Conservation (phyloP, 2,329 filamentous ascomycete genomes). For the Pseudogymnoascus sp. region DNA sequence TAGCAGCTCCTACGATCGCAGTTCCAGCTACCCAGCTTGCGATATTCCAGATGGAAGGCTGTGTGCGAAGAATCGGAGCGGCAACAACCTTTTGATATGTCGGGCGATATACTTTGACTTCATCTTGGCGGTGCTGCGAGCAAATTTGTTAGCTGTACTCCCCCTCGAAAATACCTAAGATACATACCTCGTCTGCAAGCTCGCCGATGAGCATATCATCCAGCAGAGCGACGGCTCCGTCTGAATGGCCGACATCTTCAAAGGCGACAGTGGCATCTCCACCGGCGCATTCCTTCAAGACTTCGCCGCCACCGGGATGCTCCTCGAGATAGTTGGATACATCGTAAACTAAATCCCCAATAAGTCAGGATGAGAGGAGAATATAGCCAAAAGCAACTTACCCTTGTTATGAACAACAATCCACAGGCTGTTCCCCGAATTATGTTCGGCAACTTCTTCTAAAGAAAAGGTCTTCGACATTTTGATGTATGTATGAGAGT, state of each 20-base stretch:
- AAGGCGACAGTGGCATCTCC: constrained; percentile 74
- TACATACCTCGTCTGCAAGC: constrained; percentile 48
- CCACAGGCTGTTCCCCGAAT: constrained; percentile 43
- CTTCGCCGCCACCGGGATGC: constrained; percentile 68
- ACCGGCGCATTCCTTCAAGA: constrained; percentile 69
- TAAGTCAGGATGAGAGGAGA: background rate
- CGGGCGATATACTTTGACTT: constrained; percentile 6
- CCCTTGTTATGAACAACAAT: constrained; percentile 50
- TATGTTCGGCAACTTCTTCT: constrained; percentile 44
- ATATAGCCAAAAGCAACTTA: constrained; percentile 19
- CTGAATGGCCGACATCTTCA: constrained; percentile 77
- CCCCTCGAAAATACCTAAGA: background rate
- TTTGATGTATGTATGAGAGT: background rate
- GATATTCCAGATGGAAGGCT: background rate
- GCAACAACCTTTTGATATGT: constrained; percentile 7
- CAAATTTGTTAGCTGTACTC: constrained; percentile 9
- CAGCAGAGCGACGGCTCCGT: constrained; percentile 63
- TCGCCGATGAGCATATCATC: constrained; percentile 47
- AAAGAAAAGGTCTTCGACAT: constrained; percentile 19
- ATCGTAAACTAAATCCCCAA: constrained; percentile 44
- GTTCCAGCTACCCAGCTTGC: background rate
- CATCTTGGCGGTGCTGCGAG: constrained; percentile 7
- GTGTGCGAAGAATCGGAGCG: background rate
- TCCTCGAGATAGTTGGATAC: constrained; percentile 50
- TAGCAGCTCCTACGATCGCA: background rate